Evolutionary conservation across 2,329 filamentous ascomycete genomes (phyloP).

Genomic region (Fusarium sarcochroum): DNA sequence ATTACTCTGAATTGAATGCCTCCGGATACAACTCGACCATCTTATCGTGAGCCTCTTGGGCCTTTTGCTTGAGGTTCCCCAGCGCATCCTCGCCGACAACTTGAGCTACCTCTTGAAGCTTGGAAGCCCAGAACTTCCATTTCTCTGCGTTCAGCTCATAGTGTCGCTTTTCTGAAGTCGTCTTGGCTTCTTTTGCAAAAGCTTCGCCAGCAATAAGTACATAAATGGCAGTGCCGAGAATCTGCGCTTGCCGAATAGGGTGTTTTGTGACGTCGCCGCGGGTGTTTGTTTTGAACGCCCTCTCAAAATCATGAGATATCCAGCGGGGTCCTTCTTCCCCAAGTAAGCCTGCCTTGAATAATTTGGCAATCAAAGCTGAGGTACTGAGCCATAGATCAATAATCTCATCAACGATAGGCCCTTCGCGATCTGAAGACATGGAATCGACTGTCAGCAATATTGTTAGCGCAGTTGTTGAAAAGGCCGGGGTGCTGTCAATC

Average conservation of each 20-base stretch:
- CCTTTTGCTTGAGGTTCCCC: conserved; percentile 1
- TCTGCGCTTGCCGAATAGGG: conserved; percentile 1
- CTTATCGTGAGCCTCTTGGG: not conserved
- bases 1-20: not conserved
- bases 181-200: not conserved
- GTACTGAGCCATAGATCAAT: conserved; percentile 9
- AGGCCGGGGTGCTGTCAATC: too few species aligned
- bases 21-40: conserved; percentile 27
- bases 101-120: conserved; percentile 1
- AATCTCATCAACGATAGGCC: not conserved
- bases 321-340: not conserved
- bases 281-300: not conserved
- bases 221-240: conserved; percentile 8
- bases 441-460: not conserved
- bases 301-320: conserved; percentile 5
- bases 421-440: not conserved
- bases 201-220: conserved; percentile 13
- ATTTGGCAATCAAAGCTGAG: conserved; percentile 11
- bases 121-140: conserved; percentile 13
- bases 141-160: not conserved
- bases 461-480: too few species aligned
- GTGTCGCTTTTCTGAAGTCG: accelerated
- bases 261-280: not conserved
- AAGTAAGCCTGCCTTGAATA: not conserved
- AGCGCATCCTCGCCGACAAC: accelerated